These are phyloP conservation scores for Candida vaughaniae DNA, from an alignment of 805 yeast species.

Conservation along the genomic window DNA sequence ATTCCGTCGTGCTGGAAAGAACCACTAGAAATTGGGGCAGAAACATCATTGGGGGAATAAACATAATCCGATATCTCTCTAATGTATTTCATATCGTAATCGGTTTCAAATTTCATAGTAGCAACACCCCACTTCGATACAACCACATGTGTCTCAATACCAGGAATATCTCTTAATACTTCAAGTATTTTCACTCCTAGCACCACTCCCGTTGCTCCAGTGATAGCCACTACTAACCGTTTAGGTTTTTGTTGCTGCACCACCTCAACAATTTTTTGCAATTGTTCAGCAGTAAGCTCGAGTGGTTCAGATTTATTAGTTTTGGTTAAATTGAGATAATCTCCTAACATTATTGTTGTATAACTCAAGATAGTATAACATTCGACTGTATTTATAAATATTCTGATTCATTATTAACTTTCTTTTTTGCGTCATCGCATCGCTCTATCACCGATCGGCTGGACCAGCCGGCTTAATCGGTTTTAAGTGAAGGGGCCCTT, in stretches of 20 bases:
- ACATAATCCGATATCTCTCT: slow-evolving; percentile 15
- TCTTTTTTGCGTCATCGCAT: too few species aligned
- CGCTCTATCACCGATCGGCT: too few species aligned
- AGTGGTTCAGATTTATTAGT: not conserved
- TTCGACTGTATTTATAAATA: too few species aligned
- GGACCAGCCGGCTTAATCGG: too few species aligned
- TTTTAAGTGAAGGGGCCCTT: too few species aligned
- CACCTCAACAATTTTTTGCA: not conserved
- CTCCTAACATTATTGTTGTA: too few species aligned
- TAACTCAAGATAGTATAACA: too few species aligned
- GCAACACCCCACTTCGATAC: slow-evolving; percentile 28
- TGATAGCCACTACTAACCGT: slow-evolving; percentile 24
- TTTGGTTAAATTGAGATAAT: too few species aligned
- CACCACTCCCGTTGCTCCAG: slow-evolving; percentile 26
- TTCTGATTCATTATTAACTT: too few species aligned
- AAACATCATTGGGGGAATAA: slow-evolving; percentile 22
- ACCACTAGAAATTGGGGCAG: slow-evolving; percentile 25
- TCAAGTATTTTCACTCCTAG: slow-evolving; percentile 21
- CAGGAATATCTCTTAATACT: slow-evolving; percentile 11
- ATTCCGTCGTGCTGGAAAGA: slow-evolving; percentile 28
- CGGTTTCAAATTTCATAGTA: slow-evolving; percentile 26
- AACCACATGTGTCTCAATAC: slow-evolving; percentile 22
- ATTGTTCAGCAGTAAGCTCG: not conserved
- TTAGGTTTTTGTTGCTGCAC: slow-evolving; percentile 9
- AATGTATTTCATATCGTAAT: slow-evolving; percentile 17